Evolutionary conservation across 208 protist species (phyloP).

Genomic region (Trypanosoma congolense): DNA sequence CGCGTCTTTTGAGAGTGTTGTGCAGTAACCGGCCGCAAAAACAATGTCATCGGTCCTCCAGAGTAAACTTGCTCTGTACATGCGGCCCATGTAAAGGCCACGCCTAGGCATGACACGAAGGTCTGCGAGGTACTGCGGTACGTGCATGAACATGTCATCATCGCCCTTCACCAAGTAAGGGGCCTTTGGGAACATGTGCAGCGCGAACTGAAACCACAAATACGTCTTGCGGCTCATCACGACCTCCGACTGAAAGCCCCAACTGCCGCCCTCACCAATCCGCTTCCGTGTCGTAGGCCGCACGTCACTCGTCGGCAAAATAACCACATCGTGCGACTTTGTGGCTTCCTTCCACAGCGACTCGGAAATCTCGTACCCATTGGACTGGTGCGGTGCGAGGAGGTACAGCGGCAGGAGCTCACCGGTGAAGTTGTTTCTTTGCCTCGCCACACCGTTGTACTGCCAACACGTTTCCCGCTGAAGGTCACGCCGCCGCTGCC

Average conservation of each 20-base stretch:
- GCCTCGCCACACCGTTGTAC: slow-evolving; percentile 30
- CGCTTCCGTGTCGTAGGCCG: slow-evolving; percentile 18
- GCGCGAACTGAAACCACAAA: slow-evolving; percentile 35
- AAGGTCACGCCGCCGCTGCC: slow-evolving; percentile 19
- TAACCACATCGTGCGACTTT: slow-evolving; percentile 4
- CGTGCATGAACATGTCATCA: slow-evolving; percentile 46
- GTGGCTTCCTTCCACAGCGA: background rate
- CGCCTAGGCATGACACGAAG: slow-evolving; percentile 11
- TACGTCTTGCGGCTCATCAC: slow-evolving; percentile 40
- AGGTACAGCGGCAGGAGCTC: slow-evolving; percentile 29
- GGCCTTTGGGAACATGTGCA: slow-evolving; percentile 29
- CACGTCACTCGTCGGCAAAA: slow-evolving; percentile 31
- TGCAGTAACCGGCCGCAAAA: slow-evolving; percentile 7
- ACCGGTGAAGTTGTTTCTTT: slow-evolving; percentile 28
- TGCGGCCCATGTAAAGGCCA: slow-evolving; percentile 10
- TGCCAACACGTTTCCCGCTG: slow-evolving; percentile 43
- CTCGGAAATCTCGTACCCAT: slow-evolving; percentile 18
- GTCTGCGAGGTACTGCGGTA: slow-evolving; percentile 49
- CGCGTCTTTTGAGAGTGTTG: slow-evolving; percentile 1
- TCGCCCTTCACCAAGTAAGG: slow-evolving; percentile 47
- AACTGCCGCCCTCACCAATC: slow-evolving; percentile 12
- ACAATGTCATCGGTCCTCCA: background rate
- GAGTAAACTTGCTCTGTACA: background rate
- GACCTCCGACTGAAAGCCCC: slow-evolving; percentile 33
- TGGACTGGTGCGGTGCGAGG: slow-evolving; percentile 5